Conservation (phyloP, 805 yeast species). For the Lipomyces yamanashiensis region DNA sequence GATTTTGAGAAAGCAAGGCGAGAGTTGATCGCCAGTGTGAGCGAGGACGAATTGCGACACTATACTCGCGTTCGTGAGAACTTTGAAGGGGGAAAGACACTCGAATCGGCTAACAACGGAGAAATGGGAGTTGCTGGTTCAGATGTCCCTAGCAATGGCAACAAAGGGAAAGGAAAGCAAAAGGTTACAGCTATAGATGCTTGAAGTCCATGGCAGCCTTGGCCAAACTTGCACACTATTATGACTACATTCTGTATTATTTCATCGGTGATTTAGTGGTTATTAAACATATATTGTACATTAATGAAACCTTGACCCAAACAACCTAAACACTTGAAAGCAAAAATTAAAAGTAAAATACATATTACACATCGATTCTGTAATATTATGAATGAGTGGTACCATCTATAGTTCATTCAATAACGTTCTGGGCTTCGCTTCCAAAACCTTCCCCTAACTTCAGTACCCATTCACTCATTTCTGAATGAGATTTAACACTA, state of each 20-base stretch:
- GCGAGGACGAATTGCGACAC: conserved; percentile 83
- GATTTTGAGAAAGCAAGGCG: conserved; percentile 80
- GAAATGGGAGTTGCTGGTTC: background rate
- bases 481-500: conserved; percentile 25
- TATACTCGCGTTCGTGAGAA: conserved; percentile 76
- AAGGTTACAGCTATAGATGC: background rate
- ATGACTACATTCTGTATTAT: background rate
- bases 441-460: conserved; percentile 18
- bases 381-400: no score
- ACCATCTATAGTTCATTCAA: background rate
- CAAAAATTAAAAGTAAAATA: background rate
- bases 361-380: background rate
- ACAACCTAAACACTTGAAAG: background rate
- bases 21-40: conserved; percentile 81
- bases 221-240: background rate
- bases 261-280: no score
- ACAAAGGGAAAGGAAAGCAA: conserved; percentile 21
- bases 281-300: no score
- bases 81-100: conserved; percentile 63
- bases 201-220: background rate
- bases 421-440: conserved; percentile 11
- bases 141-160: background rate
- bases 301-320: no score
- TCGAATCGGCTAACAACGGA: background rate
- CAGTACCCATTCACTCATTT: conserved; percentile 35